These are phyloP conservation scores for Striga hermonthica DNA, from an alignment of 305 asterid species.

Conservation along the genomic window DNA sequence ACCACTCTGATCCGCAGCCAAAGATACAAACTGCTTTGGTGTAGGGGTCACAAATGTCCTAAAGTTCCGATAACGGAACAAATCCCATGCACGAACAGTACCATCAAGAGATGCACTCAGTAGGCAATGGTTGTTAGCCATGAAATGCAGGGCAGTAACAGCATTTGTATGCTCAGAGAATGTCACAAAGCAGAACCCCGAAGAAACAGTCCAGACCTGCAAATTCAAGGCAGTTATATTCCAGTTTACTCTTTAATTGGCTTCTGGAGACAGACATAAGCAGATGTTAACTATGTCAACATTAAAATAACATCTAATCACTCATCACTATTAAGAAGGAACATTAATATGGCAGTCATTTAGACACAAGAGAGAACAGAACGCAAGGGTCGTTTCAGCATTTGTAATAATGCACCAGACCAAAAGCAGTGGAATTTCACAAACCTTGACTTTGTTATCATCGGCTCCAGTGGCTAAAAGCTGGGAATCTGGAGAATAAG, in stretches of 20 bases:
- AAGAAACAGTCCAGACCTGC: conserved; percentile 95
- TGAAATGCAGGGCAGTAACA: conserved; percentile 90
- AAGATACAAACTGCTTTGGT: conserved; percentile 89
- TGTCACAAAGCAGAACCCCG: conserved; percentile 90
- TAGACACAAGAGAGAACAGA: too few species aligned
- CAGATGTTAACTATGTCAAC: too few species aligned
- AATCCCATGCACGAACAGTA: conserved; percentile 97
- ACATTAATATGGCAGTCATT: too few species aligned
- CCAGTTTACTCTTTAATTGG: too few species aligned
- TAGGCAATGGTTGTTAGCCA: conserved; percentile 79
- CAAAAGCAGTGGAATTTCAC: conserved; percentile 18
- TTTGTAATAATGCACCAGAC: conserved; percentile 18
- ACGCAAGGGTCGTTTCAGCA: background rate
- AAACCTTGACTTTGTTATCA: conserved; percentile 94
- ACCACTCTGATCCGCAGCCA: conserved; percentile 95
- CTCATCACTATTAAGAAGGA: too few species aligned
- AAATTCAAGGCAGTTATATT: conserved; percentile 22
- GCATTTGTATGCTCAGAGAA: conserved; percentile 93
- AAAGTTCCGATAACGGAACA: conserved; percentile 86
- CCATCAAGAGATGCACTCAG: conserved; percentile 98
- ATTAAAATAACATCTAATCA: too few species aligned
- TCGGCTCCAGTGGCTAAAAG: conserved; percentile 96
- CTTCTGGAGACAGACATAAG: too few species aligned
- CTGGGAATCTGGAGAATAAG: conserved; percentile 92
- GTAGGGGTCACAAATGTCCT: conserved; percentile 90